Percentiles rank a stretch among this genome's conserved stretches.
phyloP scores from a whole-genome alignment of 75 land plant genomes.

The Sequoiadendron giganteum region DNA sequence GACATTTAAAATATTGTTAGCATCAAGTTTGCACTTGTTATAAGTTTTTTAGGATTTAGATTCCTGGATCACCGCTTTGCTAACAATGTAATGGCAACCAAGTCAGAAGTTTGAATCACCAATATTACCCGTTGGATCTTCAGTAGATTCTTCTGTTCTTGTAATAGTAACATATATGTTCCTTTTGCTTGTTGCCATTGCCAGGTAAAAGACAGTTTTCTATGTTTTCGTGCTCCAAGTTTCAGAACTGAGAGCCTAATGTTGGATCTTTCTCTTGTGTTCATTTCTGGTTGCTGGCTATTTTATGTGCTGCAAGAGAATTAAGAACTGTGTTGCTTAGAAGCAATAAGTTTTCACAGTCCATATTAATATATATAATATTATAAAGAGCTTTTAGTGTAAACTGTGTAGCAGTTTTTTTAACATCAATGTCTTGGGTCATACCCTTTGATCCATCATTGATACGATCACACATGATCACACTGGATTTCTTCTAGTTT shows the following conservation, averaged over 20 bases:
- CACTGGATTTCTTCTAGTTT: background rate
- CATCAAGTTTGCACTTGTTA: background rate
- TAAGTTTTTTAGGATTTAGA: background rate
- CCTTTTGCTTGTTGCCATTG: background rate
- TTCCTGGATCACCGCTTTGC: background rate
- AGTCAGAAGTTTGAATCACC: background rate
- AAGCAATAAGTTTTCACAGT: too few species aligned
- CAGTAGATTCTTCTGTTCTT: background rate
- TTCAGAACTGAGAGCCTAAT: background rate
- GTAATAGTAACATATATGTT: background rate
- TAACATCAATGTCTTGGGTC: too few species aligned
- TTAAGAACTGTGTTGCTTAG: background rate
- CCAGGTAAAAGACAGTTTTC: background rate
- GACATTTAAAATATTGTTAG: background rate
- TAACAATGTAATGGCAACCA: background rate
- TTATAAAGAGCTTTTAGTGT: too few species aligned
- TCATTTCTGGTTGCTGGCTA: background rate
- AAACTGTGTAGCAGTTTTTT: too few species aligned
- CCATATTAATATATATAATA: too few species aligned
- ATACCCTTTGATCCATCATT: too few species aligned
- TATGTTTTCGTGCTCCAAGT: background rate
- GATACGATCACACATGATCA: too few species aligned
- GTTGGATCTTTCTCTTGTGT: background rate
- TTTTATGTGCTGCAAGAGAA: background rate
- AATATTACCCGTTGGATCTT: background rate